Conservation (phyloP, 2,329 filamentous ascomycete species). For the Sphaerulina vaccinii region DNA sequence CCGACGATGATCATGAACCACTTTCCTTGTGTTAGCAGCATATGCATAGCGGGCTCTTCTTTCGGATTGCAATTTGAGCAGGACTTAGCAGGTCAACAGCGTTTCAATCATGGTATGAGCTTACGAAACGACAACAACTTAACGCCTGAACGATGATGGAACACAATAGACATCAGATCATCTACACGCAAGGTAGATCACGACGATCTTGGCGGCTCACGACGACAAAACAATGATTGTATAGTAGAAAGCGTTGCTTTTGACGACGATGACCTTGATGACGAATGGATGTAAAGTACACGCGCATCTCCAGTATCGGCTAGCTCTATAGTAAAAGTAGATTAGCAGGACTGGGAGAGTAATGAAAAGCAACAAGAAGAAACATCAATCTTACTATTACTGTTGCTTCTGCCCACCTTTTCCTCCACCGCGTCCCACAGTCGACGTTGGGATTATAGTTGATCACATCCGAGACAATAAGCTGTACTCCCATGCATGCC, state of each 20-base stretch:
- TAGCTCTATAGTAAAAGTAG: not conserved
- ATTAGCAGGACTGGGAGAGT: not conserved
- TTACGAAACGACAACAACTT: not conserved
- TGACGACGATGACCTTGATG: not conserved
- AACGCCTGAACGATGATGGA: not conserved
- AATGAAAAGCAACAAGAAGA: not conserved
- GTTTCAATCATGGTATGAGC: slow-evolving; percentile 6
- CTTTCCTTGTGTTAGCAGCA: slow-evolving; percentile 4
- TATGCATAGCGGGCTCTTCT: slow-evolving; percentile 10
- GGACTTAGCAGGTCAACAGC: slow-evolving; percentile 1
- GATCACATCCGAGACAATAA: not conserved
- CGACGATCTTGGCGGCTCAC: slow-evolving; percentile 1
- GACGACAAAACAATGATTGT: not conserved
- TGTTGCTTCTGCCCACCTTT: not conserved
- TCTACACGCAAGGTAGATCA: not conserved
- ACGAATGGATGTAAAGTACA: not conserved
- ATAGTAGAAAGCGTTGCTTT: not conserved
- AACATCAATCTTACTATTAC: not conserved
- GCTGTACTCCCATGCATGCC: too few relatives aligned
- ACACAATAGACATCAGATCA: slow-evolving; percentile 13
- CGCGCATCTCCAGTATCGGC: not conserved
- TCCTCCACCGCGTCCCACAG: too few relatives aligned
- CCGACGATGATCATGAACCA: slow-evolving; percentile 19
- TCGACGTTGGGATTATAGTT: slow-evolving; percentile 18
- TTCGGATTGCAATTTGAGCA: not conserved